A percentile compares a stretch with the other conserved stretches of the same genome.
These are phyloP conservation scores for Podila horticola DNA, from an alignment of 192 early-diverging fungal species.

Conservation along the genomic window DNA sequence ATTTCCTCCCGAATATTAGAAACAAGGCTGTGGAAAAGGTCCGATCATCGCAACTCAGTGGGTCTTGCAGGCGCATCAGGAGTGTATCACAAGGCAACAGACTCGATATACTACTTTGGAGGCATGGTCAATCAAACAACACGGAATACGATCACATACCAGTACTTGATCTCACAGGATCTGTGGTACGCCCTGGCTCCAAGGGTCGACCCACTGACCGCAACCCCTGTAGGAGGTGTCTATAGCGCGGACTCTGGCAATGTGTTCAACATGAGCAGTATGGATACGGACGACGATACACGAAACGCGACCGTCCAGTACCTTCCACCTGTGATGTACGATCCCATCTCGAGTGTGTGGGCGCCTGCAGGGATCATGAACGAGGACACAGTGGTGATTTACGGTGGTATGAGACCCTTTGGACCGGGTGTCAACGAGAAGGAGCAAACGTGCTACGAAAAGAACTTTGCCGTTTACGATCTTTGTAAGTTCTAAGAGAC, in stretches of 20 bases:
- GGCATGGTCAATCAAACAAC: constrained; percentile 47
- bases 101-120: constrained; percentile 51
- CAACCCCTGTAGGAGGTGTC: neutral
- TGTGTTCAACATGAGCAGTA: neutral
- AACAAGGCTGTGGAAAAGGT: constrained; percentile 6
- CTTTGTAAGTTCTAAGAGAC: constrained; percentile 32
- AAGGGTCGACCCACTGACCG: constrained; percentile 23
- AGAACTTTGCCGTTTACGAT: constrained; percentile 31
- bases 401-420: constrained; percentile 42
- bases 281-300: neutral
- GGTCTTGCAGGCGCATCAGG: constrained; percentile 34
- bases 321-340: constrained; percentile 42
- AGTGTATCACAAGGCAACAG: constrained; percentile 44
- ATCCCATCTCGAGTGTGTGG: constrained; percentile 37
- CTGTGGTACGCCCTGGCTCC: constrained; percentile 46
- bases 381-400: constrained; percentile 37
- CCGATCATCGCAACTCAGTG: constrained; percentile 38
- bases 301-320: neutral
- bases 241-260: neutral
- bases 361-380: constrained; percentile 31
- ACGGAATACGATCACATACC: constrained; percentile 30
- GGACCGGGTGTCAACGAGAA: constrained; percentile 19
- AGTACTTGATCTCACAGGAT: constrained; percentile 38
- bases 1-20: neutral
- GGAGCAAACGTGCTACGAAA: constrained; percentile 24